Evolutionary conservation across 2,329 filamentous ascomycete species (phyloP), one percentile per base, ranked within the genome.

Genomic region (Fusarium subtropicale): DNA sequence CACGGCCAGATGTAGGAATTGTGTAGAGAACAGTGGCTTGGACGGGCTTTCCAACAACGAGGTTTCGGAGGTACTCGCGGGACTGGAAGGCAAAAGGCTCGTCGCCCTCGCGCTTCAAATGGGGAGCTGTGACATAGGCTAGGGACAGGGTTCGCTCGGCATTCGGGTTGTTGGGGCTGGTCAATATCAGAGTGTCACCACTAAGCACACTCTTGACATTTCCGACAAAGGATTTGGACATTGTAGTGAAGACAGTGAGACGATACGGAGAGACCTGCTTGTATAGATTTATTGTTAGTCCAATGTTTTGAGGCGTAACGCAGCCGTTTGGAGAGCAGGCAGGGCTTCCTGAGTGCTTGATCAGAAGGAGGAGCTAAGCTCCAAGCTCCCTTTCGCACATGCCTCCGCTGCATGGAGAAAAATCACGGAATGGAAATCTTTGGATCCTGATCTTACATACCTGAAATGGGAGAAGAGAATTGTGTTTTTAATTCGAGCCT

Each of bases 61-160:
- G 85, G 71, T 91, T 90, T 76, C 96, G 92, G 66, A 99, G 87
- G 79, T 92, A 96, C 81, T 99, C 96, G 77, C 96, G 93, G 64
- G 96, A 97, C 81, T 96, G 91, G 81, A 97, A 99, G 61, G 93
- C 94, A 77, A 92, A 97, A 38, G 91, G 90, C 87, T 97, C 94
- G 76, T 97, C 95, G 60, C 92, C 94, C 74, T 97, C 94, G 80
- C 93, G 91, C 82, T 87, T 91, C 79, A 97, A 79, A 77, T 94
- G 90, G 5, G 96, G 96, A 51, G 94, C 94, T 62, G 91, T 92
- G 72, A 98, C 94, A 81, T 94, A 98, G 75, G 96, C 96, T 70
- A 99, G 86, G 76, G 94, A 97, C 75, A 99, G 86, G 54, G 87
- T 92, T 75, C 93, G 92, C 83, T 98, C 96, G 80, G 91, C 88